Evolutionary conservation across 2,329 filamentous ascomycete genomes (phyloP), one percentile per base, ranked within the genome.

Genomic region (Zasmidium angulare): DNA sequence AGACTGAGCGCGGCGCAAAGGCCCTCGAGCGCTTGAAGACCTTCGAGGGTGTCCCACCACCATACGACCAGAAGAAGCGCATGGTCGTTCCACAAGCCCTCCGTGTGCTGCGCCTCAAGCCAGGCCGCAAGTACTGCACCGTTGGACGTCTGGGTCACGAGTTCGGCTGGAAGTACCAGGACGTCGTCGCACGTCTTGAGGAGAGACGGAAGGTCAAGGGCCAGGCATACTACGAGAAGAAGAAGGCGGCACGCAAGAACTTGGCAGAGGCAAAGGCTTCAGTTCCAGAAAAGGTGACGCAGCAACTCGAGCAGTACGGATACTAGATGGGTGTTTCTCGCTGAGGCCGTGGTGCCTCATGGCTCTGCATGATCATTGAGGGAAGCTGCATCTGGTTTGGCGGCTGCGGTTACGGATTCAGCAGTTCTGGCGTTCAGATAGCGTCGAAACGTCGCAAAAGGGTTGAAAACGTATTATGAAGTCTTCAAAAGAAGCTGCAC

Each of bases 141-240:
- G 93, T 99, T 73, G 95, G 95, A 74, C 89, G 95, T 83, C 85
- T 99, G 78, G 95, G 91, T 82, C 93, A 97, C 83, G 95, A 99
- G 86, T 95, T 98, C 77, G 95, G 95, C 84, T 99, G 95, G 95
- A 99, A 99, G 86, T 98, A 99, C 89, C 90, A 97, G 87, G 93
- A 97, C 79, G 93, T 99, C 77, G 95, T 99, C 83, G 89, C 72
- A 75, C 98, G 95, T 83, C 88, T 99, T 77, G 95, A 99, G 87
- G 95, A 99, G 88, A 88, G 93, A 83, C 91, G 95, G 86, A 99
- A 99, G 87, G 93, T 96, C 81, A 99, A 98, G 91, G 89, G 92
- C 77, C 87, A 90, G 73, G 95, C 95, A 79, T 99, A 97, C 90
- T 98, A 98, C 88, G 93, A 96, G 87, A 92, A 93, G 87, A 99